Base-by-base conservation (phyloP, 306 rosid genomes). In the Fagus sylvatica region DNA sequence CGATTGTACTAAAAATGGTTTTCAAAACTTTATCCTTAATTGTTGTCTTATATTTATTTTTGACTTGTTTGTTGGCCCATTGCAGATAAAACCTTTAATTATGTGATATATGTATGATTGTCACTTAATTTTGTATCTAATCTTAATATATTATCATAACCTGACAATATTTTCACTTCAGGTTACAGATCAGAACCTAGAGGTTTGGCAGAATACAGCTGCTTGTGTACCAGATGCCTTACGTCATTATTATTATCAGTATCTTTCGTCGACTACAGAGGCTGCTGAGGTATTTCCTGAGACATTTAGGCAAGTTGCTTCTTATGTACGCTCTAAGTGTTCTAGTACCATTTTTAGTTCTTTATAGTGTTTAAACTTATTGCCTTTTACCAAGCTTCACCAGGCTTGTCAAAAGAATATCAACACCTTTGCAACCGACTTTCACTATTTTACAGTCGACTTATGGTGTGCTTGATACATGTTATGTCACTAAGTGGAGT, bases 171-270 rank as follows among this genome's bases (percentile, higher is more conserved):
- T 71, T 65, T 79, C 69, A 40, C 48, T 83, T 75, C 86, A 95
- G 99, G 97, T 95, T 74, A 71, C 96, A 67, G 98, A 88, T 75
- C 98, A 95, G 85, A 79, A 93, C 80, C 85, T 95, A 85, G 97
- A 93, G 76, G 82, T 76, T 83, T 93, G 98, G 98, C 90, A 91
- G 82, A 85, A 85, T 65, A 81, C 96, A 74, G 90, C 98, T 53
- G 98, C 99, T 72, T 87, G 88, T 71, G 99, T 95, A 66, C 91
- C 97, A 57, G 99, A 95, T 90, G 98, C 99, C 73, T 78, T 95
- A 82, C 96, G 99, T 57, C 98, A 95, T 88, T 95, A 95, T 78
- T 95, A 95, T 84, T 93, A 93, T 85, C 90, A 91, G 77, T 91
- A 89, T 85, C 93, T 93, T 82, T 93, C 98, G 77, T 93, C 99